These are phyloP conservation scores for Cladophialophora chaetospira DNA, from an alignment of 2,329 filamentous ascomycete genomes.

Conservation along the genomic window DNA sequence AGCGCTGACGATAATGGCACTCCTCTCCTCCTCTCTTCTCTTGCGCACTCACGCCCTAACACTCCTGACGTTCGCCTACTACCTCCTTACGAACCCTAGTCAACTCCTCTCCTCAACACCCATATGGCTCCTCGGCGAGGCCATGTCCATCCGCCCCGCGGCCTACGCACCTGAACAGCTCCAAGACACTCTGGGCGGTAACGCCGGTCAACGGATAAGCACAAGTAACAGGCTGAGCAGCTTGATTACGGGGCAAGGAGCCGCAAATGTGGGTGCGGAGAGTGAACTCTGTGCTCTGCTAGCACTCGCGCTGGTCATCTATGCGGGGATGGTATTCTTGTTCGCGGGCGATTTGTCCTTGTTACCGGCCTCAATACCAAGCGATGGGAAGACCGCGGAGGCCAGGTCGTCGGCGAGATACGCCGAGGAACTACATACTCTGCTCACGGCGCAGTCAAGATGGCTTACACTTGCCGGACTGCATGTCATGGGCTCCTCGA, in stretches of 20 bases:
- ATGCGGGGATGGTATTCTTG: conserved; percentile 25
- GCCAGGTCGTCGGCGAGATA: conserved; percentile 14
- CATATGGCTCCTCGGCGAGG: conserved; percentile 31
- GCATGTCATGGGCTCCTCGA: conserved; percentile 22
- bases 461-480: conserved; percentile 28
- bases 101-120: conserved; percentile 28
- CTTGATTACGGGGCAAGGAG: background rate
- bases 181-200: background rate
- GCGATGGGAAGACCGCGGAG: too few relatives aligned
- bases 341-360: conserved; percentile 28
- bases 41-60: conserved; percentile 26
- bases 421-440: conserved; percentile 28
- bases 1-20: conserved; percentile 20
- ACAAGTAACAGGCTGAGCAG: background rate
- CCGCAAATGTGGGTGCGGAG: background rate
- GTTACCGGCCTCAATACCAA: background rate
- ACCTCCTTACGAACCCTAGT: conserved; percentile 27
- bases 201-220: background rate
- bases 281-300: conserved; percentile 29
- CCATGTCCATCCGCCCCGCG: conserved; percentile 30
- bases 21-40: conserved; percentile 31
- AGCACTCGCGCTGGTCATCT: conserved; percentile 22
- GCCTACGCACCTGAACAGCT: conserved; percentile 21
- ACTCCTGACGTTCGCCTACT: conserved; percentile 25
- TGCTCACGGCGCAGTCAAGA: conserved; percentile 26